These are phyloP conservation scores for Ganoderma meredithae DNA, from an alignment of 1,284 basidiomycete genomes.

Conservation along the genomic window DNA sequence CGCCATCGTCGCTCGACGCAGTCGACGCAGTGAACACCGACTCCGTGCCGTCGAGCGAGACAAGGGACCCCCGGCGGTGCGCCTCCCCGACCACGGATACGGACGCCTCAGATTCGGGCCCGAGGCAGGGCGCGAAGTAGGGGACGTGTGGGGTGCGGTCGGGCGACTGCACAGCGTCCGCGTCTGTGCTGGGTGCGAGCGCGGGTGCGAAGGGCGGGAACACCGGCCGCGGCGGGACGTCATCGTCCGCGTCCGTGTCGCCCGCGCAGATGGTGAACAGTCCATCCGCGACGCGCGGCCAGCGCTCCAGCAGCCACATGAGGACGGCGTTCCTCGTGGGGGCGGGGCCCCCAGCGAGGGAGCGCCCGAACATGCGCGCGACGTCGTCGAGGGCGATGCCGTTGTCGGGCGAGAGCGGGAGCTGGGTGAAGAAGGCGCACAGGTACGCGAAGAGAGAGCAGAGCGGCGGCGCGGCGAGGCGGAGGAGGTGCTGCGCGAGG, in stretches of 20 bases:
- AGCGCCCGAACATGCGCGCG: slow-evolving; percentile 41
- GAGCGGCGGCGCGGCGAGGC: slow-evolving; percentile 63
- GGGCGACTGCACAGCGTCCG: neutral
- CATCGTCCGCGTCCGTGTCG: neutral
- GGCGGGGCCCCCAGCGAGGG: slow-evolving; percentile 39
- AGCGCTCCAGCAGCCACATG: slow-evolving; percentile 43
- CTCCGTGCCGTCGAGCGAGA: slow-evolving; percentile 13
- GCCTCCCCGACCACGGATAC: neutral
- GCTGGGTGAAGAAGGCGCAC: slow-evolving; percentile 61
- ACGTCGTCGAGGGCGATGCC: slow-evolving; percentile 42
- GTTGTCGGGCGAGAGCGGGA: slow-evolving; percentile 45
- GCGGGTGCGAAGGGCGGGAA: neutral
- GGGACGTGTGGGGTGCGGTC: neutral
- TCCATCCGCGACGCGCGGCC: slow-evolving; percentile 41
- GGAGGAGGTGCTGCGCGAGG: slow-evolving; percentile 61
- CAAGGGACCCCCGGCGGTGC: neutral
- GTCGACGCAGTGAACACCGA: slow-evolving; percentile 28
- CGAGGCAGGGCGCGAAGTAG: neutral
- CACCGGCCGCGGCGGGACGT: neutral
- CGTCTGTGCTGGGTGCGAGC: neutral
- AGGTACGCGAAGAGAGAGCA: slow-evolving; percentile 69
- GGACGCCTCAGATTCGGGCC: neutral
- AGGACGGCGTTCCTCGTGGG: slow-evolving; percentile 27
- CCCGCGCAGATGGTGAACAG: slow-evolving; percentile 30
- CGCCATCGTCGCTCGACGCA: slow-evolving; percentile 57